phyloP scores from a whole-genome alignment of 176 grass and related monocot species.

The Bolboschoenus planiculmis region DNA sequence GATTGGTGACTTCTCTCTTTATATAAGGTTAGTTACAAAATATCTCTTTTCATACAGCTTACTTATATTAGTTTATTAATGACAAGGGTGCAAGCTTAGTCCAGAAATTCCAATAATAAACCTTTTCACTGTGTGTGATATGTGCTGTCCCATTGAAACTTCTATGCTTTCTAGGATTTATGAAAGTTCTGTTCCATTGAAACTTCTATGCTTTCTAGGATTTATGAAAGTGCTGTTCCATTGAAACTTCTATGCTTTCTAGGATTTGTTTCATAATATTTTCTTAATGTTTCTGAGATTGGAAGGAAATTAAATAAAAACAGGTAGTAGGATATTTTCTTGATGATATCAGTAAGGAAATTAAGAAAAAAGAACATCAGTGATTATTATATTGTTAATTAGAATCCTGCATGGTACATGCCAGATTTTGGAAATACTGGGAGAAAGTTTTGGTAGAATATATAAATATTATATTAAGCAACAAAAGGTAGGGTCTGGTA shows the following conservation, averaged over 20 bases:
- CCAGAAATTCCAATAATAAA: not conserved
- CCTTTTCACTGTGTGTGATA: not conserved
- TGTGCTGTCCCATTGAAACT: not conserved
- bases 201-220: not conserved
- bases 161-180: not conserved
- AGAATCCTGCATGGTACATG: not conserved
- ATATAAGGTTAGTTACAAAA: conserved; percentile 20
- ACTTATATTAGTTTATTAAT: not conserved
- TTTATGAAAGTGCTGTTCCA: not conserved
- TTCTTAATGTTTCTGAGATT: not conserved
- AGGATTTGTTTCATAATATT: not conserved
- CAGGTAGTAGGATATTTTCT: not conserved
- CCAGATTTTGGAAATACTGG: not conserved
- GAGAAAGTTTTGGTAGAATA: not conserved
- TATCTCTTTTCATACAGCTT: conserved; percentile 4
- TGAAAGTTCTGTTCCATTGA: not conserved
- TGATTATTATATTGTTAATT: not conserved
- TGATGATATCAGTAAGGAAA: not conserved
- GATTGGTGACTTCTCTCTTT: not conserved
- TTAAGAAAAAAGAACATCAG: not conserved
- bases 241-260: not conserved
- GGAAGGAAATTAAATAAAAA: not conserved
- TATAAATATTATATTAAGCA: not conserved
- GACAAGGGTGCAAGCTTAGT: not conserved
- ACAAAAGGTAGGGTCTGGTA: not conserved